phyloP scores from a whole-genome alignment of 1,139 yeast genomes.

The Kurtzmaniella natalensis region DNA sequence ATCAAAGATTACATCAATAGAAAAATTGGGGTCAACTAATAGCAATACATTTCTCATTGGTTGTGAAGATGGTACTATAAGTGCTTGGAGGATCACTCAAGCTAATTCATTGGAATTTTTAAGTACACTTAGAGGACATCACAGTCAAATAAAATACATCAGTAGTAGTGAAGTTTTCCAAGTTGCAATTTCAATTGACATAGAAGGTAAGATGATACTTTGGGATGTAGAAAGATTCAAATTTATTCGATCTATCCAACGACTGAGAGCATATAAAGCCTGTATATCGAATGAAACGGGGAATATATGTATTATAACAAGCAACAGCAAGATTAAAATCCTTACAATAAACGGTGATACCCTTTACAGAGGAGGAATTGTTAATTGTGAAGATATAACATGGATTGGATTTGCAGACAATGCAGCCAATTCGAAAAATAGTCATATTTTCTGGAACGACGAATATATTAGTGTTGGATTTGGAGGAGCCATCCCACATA shows the following conservation, averaged over 20 bases:
- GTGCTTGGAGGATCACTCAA: slow-evolving; percentile 41
- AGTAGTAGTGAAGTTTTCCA: slow-evolving; percentile 48
- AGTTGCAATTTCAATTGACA: slow-evolving; percentile 48
- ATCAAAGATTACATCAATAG: slow-evolving; percentile 28
- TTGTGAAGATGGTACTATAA: slow-evolving; percentile 50
- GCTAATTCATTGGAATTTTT: slow-evolving; percentile 31
- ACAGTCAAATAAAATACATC: slow-evolving; percentile 35
- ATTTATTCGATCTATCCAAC: slow-evolving; percentile 40
- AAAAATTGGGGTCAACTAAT: slow-evolving; percentile 33
- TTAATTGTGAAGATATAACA: slow-evolving; percentile 15
- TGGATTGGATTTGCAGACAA: slow-evolving; percentile 31
- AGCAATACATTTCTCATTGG: slow-evolving; percentile 32
- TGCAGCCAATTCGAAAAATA: slow-evolving; percentile 17
- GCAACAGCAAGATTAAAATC: slow-evolving; percentile 22
- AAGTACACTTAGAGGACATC: slow-evolving; percentile 53
- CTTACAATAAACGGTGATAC: slow-evolving; percentile 55
- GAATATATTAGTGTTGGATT: slow-evolving; percentile 29
- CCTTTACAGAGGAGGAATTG: slow-evolving; percentile 20
- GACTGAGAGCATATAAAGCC: slow-evolving; percentile 17
- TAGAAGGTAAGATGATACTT: slow-evolving; percentile 42
- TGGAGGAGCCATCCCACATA: slow-evolving; percentile 12
- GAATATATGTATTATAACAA: slow-evolving; percentile 36
- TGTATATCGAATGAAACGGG: slow-evolving; percentile 57
- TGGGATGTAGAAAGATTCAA: slow-evolving; percentile 59
- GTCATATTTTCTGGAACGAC: slow-evolving; percentile 37